Evolutionary conservation across 2,329 filamentous ascomycete species (phyloP), one percentile per base, ranked within the genome.

Genomic region (Fusarium humuli): DNA sequence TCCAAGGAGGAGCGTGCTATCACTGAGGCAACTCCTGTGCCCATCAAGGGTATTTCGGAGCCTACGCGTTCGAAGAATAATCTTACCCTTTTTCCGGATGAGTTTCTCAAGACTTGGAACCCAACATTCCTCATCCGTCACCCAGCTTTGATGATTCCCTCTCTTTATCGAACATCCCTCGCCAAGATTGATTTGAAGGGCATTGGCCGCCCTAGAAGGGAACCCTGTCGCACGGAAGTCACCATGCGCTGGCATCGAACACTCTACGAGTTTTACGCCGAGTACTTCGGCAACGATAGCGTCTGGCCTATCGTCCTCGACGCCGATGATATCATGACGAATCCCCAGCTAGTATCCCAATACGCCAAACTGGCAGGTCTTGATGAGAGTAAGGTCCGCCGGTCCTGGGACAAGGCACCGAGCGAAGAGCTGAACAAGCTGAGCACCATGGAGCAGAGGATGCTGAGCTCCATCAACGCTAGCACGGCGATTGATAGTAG

Each of bases 111-210:
- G 40, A 72, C 70, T 6, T 72, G 70, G 70, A 59, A 59, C 11
- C 70, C 70, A 8, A 72, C 70, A 9, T 72, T 72, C 20, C 70
- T 72, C 11, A 72, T 72, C 10, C 66, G 70, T 4, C 69, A 72
- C 11, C 70, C 70, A 0, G 70, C 69, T 3, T 48, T 72, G 4
- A 44, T 60, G 34, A 25, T 72, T 1, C 57, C 70, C 16, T 72
- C 70, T 7, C 37, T 72, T 4, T 72, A 68, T 47, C 66, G 70
- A 14, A 67, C 70, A 7, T 66, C 48, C 6, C 40, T 46, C 8
- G 14, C 14, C 12, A 42, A 49, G 13, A 14, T 57, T 25, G 56
- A 65, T 11, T 9, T 45, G 13, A 23, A 65, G 2, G 61, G 60
- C 2, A 34, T 50, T 16, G 25, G 20, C 20, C 58, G 66, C 5